Conservation (phyloP, 768 basidiomycete genomes). For the Tricholoma terreum region DNA sequence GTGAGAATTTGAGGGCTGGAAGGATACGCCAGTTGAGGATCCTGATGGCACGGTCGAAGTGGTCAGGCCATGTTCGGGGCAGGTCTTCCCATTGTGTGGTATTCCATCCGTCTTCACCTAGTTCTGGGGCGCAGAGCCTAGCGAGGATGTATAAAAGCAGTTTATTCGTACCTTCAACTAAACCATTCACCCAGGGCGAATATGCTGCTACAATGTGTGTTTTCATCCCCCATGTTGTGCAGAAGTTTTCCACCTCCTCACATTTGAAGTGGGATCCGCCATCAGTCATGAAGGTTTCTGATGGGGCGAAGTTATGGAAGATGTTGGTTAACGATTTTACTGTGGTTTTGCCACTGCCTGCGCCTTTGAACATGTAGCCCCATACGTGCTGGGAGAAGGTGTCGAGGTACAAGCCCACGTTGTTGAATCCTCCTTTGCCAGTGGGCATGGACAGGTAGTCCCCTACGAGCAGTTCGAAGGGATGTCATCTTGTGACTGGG, state of each 20-base stretch:
- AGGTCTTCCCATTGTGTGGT: conserved; percentile 9
- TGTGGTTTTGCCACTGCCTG: not conserved
- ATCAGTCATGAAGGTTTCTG: conserved; percentile 31
- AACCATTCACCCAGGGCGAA: conserved; percentile 29
- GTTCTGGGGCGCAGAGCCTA: conserved; percentile 28
- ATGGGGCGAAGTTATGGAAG: not conserved
- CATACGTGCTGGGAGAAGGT: conserved; percentile 27
- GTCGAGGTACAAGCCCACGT: conserved; percentile 21
- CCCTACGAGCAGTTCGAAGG: not conserved
- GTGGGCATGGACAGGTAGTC: conserved; percentile 11
- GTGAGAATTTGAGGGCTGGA: conserved; percentile 22
- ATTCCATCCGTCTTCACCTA: conserved; percentile 13
- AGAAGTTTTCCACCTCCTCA: conserved; percentile 25
- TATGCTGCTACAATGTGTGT: not conserved
- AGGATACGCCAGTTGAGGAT: conserved; percentile 21
- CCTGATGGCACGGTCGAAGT: conserved; percentile 26
- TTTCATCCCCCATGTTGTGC: conserved; percentile 15
- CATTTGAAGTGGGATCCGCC: conserved; percentile 1
- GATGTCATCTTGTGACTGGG: conserved; percentile 7
- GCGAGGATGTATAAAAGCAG: conserved; percentile 24
- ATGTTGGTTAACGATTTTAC: conserved; percentile 9
- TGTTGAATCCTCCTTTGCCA: conserved; percentile 29
- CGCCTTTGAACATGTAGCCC: conserved; percentile 24
- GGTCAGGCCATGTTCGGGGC: conserved; percentile 28
- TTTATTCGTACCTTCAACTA: conserved; percentile 31